Evolutionary conservation across 371 early-diverging fungal species (phyloP).

Genomic region (Rhizopus stolonifer): DNA sequence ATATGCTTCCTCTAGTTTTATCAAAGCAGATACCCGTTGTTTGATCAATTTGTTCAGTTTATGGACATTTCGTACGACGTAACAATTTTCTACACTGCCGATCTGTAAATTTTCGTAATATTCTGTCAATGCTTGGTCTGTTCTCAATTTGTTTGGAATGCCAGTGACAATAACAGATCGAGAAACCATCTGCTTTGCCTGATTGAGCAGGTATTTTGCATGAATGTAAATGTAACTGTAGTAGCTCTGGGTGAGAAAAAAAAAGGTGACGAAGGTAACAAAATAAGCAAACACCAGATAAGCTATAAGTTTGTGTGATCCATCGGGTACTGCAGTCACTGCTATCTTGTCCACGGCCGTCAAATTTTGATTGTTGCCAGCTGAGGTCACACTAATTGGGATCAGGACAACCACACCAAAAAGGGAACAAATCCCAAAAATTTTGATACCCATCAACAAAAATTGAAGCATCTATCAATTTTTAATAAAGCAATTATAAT

Average conservation of each 20-base stretch:
- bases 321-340: constrained; percentile 30
- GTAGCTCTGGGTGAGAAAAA: constrained; percentile 51
- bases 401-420: constrained; percentile 39
- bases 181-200: constrained; percentile 37
- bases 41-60: constrained; percentile 29
- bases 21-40: constrained; percentile 35
- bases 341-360: constrained; percentile 25
- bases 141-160: constrained; percentile 44
- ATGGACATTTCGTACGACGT: constrained; percentile 55
- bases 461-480: constrained; percentile 49
- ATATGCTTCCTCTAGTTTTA: constrained; percentile 41
- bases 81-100: constrained; percentile 52
- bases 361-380: too few species aligned
- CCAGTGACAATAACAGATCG: constrained; percentile 61
- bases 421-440: constrained; percentile 37
- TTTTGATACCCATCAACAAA: constrained; percentile 42
- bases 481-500: too few species aligned
- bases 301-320: constrained; percentile 44
- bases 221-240: constrained; percentile 46
- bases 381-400: constrained; percentile 41
- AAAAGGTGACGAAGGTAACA: constrained; percentile 51
- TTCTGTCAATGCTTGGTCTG: constrained; percentile 45
- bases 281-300: constrained; percentile 57
- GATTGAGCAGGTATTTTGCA: constrained; percentile 44
- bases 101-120: constrained; percentile 53